Base-by-base conservation (phyloP, 345 rosid genomes). In the Hibiscus tridactylites region DNA sequence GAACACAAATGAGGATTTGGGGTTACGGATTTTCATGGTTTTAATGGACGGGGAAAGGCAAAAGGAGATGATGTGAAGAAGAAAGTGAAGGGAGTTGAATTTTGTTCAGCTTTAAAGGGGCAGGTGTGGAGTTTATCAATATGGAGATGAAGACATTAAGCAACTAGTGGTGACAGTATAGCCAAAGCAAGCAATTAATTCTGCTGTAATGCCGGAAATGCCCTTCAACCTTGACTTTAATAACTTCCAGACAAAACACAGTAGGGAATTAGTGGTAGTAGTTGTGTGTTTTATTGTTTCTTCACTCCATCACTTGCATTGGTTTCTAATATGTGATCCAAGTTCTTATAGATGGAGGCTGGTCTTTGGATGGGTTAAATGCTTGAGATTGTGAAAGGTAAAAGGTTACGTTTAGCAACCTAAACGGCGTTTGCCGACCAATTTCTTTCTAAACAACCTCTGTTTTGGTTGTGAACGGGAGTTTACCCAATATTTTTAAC, bases 1-100 rank as follows among this genome's bases (percentile, higher is more conserved):
- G 62, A 82, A 16, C 35, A 83, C 68, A 15, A 78, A 37, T 59
- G 63, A 28, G 19, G 68, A 50, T 50, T 44, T 66, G 64, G 52
- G 73, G 12, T 24, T 71, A 39, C 11, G 9, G 46, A 52, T 70
- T 60, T 10, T 53, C 81, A 82, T 79, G 81, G 26, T 54, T 24
- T 39, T 56, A 24, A 39, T 61, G 68, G 61, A 33, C 24, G 57
- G 59, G 70, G 70, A 67, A 54, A 24, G 50, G 61, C 35, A 57
- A 15, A 65, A 64, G 42, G 24, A 28, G 54, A 72, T 47, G 68
- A 6, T 56, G 52, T 13, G 26, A 24, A 53, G 3, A 53, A 19
- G 29, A 9, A 17, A 7, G 37, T 52, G 35, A 16, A 19, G 2
- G 35, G 66, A 1, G 7, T 60, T 72, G 46, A n/a, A 44, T 61